These are phyloP conservation scores for Ascosphaera apis DNA, from an alignment of 2,329 filamentous ascomycete genomes.

Conservation along the genomic window DNA sequence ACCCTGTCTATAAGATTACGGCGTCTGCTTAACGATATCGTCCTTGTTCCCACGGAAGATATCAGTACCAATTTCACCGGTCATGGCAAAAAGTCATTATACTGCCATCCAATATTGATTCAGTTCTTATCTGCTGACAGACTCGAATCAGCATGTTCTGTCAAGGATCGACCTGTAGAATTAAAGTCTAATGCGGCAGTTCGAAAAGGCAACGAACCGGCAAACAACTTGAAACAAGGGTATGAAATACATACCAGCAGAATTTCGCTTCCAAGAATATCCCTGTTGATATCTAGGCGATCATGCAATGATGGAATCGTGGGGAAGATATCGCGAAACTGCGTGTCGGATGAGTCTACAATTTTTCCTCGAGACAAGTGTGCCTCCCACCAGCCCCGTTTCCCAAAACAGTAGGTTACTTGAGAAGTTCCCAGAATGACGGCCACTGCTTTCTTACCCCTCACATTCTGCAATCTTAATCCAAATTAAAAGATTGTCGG, in stretches of 20 bases:
- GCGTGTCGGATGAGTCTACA: not conserved
- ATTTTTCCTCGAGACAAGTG: not conserved
- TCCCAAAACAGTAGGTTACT: not conserved
- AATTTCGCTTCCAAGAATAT: not conserved
- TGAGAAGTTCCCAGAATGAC: too few species aligned
- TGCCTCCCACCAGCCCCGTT: not conserved
- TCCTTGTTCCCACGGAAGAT: not conserved
- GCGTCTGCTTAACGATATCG: not conserved
- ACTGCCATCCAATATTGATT: not conserved
- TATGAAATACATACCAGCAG: too few species aligned
- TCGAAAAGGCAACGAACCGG: too few species aligned
- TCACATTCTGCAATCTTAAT: too few species aligned
- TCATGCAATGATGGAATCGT: not conserved
- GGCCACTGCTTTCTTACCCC: too few species aligned
- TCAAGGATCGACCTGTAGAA: too few species aligned
- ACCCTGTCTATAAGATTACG: not conserved
- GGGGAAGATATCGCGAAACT: not conserved
- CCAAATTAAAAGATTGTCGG: too few species aligned
- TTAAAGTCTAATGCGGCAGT: too few species aligned
- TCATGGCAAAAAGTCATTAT: not conserved
- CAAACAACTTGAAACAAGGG: too few species aligned
- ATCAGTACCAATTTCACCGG: not conserved
- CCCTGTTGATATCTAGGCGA: not conserved
- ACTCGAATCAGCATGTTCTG: too few species aligned
- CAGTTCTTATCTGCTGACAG: too few species aligned